A percentile compares a stretch with the other conserved stretches of the same genome.
Evolutionary conservation across 352 stramenopile species (phyloP).

Genomic region (Phytophthora fragariaefolia): DNA sequence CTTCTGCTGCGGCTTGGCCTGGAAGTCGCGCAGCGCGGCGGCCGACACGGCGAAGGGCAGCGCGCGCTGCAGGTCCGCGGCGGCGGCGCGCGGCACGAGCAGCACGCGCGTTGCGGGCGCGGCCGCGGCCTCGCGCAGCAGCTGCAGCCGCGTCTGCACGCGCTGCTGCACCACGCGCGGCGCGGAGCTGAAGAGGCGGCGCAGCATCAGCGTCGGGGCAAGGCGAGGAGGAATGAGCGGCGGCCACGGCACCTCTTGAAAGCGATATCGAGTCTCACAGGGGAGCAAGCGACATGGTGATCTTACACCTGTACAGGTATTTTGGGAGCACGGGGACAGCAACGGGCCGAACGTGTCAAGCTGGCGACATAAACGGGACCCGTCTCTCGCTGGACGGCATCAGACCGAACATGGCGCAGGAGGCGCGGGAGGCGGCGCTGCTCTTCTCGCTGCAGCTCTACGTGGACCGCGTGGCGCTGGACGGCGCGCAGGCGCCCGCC

Average conservation of each 20-base stretch:
- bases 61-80: slow-evolving; percentile 34
- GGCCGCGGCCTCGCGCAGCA: slow-evolving; percentile 29
- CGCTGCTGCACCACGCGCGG: slow-evolving; percentile 73
- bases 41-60: slow-evolving; percentile 75
- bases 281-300: too few relatives aligned
- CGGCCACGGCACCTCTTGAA: too few relatives aligned
- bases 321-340: too few relatives aligned
- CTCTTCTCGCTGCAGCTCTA: slow-evolving; percentile 61
- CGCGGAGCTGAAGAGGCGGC: slow-evolving; percentile 61
- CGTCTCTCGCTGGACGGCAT: too few relatives aligned
- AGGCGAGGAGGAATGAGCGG: too few relatives aligned
- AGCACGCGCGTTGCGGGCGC: slow-evolving; percentile 56
- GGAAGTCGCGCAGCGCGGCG: slow-evolving; percentile 73
- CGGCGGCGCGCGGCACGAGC: slow-evolving; percentile 47
- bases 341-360: too few relatives aligned
- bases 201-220: slow-evolving; percentile 44
- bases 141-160: slow-evolving; percentile 55
- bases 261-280: too few relatives aligned
- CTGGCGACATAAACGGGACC: too few relatives aligned
- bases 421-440: too few relatives aligned
- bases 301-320: too few relatives aligned
- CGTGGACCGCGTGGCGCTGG: slow-evolving; percentile 23
- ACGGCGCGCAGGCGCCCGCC: neutral
- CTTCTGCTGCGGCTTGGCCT: slow-evolving; percentile 68
- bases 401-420: too few relatives aligned